Conservation (phyloP, 768 basidiomycete species). For the Rubroboletus pulcherrimus region DNA sequence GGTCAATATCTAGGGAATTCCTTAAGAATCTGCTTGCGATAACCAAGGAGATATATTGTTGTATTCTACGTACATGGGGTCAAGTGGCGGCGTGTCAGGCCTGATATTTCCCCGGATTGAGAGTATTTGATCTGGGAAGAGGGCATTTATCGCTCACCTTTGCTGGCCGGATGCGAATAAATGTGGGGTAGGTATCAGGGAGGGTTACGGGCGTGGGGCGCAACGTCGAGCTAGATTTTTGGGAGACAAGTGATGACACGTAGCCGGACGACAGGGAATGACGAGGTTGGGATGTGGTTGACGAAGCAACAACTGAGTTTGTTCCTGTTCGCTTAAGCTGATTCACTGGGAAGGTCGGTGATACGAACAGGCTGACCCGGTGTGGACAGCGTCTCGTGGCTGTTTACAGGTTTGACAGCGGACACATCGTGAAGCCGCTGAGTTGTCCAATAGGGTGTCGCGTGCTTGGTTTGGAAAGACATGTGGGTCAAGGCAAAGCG, state of each 20-base stretch:
- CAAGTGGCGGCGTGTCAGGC: not conserved
- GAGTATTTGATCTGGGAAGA: not conserved
- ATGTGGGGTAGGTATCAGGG: not conserved
- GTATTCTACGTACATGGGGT: not conserved
- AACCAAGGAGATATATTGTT: not conserved
- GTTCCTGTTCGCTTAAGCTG: constrained; percentile 4
- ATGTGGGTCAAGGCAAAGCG: not conserved
- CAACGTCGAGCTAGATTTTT: not conserved
- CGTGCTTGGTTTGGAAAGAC: not conserved
- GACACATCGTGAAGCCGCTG: not conserved
- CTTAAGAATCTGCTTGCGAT: not conserved
- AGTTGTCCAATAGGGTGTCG: not conserved
- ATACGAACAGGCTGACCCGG: too few species aligned
- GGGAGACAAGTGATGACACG: not conserved
- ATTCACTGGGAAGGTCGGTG: not conserved
- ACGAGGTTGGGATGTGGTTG: not conserved
- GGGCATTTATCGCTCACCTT: not conserved
- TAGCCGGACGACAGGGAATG: not conserved
- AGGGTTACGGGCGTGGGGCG: too few species aligned
- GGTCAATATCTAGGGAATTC: not conserved
- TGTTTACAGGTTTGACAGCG: not conserved
- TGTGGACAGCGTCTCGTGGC: too few species aligned
- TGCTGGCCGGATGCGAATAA: not conserved
- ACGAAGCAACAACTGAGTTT: not conserved
- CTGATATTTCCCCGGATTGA: not conserved